Base-by-base conservation (phyloP, 176 grass and related monocot species). In the Phoenix dactylifera region DNA sequence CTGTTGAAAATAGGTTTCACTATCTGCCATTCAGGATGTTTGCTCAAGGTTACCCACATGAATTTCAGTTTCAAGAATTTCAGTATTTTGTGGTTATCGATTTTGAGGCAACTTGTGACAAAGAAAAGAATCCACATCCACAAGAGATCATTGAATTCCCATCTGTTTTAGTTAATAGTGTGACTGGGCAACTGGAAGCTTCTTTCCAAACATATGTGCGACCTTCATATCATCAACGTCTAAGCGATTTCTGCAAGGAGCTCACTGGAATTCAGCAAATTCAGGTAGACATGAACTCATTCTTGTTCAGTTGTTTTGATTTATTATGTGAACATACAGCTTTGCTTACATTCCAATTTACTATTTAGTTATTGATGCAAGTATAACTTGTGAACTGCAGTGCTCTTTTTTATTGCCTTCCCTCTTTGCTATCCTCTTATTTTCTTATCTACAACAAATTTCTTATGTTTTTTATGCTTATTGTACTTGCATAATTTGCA, bases 1-100 rank as follows among this genome's bases (percentile, higher is more conserved):
- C 75, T 73, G 63, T 85, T 63, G 80, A 84, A 22, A 79, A 67
- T 55, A 74, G 71, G 59, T 63, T 80, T 72, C 88, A 82, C 56
- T 78, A 76, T 80, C 2, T 2, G 1, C 81, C 80, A 57, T 64
- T 82, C 55, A 91, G 82, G 77, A 80, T 90, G 80, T 64, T 81
- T 69, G 72, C 75, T 62, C 86, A 87, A 76, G 70, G 73, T 68
- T 64, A 83, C 18, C 84, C 66, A 16, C 76, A 78, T 82, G 81
- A 97, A 20, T 53, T 70, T 51, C 85, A 80, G 56, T 64, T 88
- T 77, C 93, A 97, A 59, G 93, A 97, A 56, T 97, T 97, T 66
- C 93, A 92, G 26, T 92, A 97, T 85, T 97, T 97, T 74, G 93
- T 97, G 66, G 93, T 97, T 77, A 92, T 97, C 66, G 93, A 97